Percentiles rank a stretch among this genome's conserved stretches.
Evolutionary conservation across 2,329 filamentous ascomycete genomes (phyloP).

Genomic region (Alternaria angustiovoidea): DNA sequence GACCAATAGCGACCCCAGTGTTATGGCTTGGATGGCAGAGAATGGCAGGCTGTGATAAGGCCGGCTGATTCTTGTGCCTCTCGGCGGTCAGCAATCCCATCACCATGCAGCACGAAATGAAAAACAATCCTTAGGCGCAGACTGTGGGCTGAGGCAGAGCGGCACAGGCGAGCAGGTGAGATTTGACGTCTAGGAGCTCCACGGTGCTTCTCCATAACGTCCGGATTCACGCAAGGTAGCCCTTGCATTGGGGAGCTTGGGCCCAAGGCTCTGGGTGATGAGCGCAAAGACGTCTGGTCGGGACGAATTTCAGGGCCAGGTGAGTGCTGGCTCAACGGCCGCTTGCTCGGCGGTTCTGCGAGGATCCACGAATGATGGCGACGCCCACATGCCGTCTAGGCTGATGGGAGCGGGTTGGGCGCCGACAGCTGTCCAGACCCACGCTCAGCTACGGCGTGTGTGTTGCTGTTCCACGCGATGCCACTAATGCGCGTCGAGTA

Average conservation of each 20-base stretch:
- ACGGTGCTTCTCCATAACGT: neutral
- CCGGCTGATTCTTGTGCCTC: slow-evolving; percentile 25
- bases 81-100: slow-evolving; percentile 38
- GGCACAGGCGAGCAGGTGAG: neutral
- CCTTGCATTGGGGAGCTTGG: slow-evolving; percentile 15
- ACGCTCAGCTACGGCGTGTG: slow-evolving; percentile 2
- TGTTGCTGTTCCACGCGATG: slow-evolving; percentile 11
- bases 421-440: slow-evolving; percentile 12
- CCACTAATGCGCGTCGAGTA: neutral
- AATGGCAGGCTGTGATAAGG: slow-evolving; percentile 34
- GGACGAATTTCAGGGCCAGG: slow-evolving; percentile 7
- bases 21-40: slow-evolving; percentile 11
- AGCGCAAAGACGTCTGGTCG: slow-evolving; percentile 15
- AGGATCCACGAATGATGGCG: slow-evolving; percentile 7
- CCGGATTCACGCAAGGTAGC: slow-evolving; percentile 11
- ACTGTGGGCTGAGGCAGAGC: slow-evolving; percentile 1
- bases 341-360: slow-evolving; percentile 9
- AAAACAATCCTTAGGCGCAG: neutral
- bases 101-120: slow-evolving; percentile 27
- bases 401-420: slow-evolving; percentile 10
- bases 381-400: slow-evolving; percentile 1
- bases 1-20: slow-evolving; percentile 24
- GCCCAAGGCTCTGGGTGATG: slow-evolving; percentile 19
- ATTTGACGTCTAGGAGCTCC: neutral
- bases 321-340: slow-evolving; percentile 10